Percentiles rank a stretch among this genome's conserved stretches.
phyloP scores from a whole-genome alignment of 495 filamentous ascomycete genomes.

The Apiosordaria backusii region DNA sequence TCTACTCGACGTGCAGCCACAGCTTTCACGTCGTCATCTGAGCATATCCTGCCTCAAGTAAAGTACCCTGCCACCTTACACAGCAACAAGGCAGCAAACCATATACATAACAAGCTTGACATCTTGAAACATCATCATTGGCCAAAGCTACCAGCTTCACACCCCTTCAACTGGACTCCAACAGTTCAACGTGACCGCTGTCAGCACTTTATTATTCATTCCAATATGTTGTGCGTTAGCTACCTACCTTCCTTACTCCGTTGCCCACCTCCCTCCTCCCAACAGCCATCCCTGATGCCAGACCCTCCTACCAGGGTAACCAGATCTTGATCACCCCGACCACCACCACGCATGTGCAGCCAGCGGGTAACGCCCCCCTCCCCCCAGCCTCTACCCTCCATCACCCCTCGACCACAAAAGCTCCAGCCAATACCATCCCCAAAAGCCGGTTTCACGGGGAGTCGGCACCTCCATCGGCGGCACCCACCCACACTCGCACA shows the following conservation, averaged over 20 bases:
- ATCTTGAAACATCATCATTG: background rate
- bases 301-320: background rate
- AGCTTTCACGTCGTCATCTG: background rate
- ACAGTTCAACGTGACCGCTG: background rate
- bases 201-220: background rate
- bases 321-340: background rate
- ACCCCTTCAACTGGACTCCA: background rate
- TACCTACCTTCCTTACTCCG: background rate
- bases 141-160: too few species aligned
- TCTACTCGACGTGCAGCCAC: background rate
- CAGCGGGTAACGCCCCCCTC: background rate
- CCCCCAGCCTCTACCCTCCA: too few species aligned
- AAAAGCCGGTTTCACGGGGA: background rate
- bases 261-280: background rate
- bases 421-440: background rate
- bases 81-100: background rate
- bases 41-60: background rate
- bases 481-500: slow-evolving; percentile 6
- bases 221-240: background rate
- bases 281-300: background rate
- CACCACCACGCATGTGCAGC: background rate
- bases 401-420: too few species aligned
- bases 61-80: background rate
- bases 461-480: slow-evolving; percentile 5
- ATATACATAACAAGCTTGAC: background rate